phyloP scores from a whole-genome alignment of 2,329 filamentous ascomycete genomes.

The Cryphonectria carpinicola region DNA sequence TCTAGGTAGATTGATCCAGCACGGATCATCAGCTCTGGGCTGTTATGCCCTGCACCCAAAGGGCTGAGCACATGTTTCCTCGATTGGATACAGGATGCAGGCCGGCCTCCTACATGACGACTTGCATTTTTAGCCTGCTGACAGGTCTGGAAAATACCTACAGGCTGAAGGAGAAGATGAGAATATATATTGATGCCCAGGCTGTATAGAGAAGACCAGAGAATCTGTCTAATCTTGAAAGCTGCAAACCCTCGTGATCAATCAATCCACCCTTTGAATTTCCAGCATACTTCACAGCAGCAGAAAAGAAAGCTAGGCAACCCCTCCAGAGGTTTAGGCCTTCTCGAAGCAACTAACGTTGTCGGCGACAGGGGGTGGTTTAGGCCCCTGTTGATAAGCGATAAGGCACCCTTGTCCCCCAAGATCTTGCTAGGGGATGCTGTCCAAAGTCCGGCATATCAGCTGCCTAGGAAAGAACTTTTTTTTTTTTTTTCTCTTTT shows the following conservation, averaged over 20 bases:
- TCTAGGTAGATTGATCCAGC: not conserved
- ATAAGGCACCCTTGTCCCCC: not conserved
- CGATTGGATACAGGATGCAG: not conserved
- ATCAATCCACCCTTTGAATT: too few species aligned
- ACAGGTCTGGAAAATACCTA: not conserved
- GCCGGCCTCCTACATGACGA: not conserved
- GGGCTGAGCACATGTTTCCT: not conserved
- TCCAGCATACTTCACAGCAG: too few species aligned
- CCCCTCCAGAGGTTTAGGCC: not conserved
- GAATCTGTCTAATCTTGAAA: too few species aligned
- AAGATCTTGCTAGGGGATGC: not conserved
- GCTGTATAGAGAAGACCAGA: not conserved
- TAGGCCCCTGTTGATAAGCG: slow-evolving; percentile 3
- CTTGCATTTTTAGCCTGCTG: not conserved
- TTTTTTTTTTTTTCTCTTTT: not conserved
- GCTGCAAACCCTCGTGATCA: too few species aligned
- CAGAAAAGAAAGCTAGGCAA: not conserved
- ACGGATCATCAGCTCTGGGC: not conserved
- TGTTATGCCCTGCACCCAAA: not conserved
- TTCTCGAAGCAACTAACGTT: not conserved
- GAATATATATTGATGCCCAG: not conserved
- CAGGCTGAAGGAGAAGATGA: not conserved
- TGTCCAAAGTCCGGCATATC: not conserved
- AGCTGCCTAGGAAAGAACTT: slow-evolving; percentile 7
- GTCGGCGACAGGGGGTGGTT: not conserved